Evolutionary conservation across 2,329 filamentous ascomycete species (phyloP), one percentile per base, ranked within the genome.

Genomic region (Cladobotryum protrusum): DNA sequence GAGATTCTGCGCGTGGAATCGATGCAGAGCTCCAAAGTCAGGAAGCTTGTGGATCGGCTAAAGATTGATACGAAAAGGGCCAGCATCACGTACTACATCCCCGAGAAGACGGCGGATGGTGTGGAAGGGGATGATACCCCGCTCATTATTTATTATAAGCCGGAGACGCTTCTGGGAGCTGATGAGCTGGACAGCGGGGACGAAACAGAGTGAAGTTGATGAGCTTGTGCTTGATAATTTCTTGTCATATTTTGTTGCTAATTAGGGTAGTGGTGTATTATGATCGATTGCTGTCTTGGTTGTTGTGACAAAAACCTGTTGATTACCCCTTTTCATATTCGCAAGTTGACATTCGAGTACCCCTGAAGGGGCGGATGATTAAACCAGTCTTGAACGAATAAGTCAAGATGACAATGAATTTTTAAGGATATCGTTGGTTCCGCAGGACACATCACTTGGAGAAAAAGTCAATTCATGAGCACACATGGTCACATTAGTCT

Each of bases 31-130:
- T 13, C 36, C n/a, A 39, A 39, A n/a, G 36, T 18, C 5, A 11
- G 6, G 36, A n/a, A 18, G 36, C 17, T 39, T 8, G n/a, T 39
- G 11, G 36, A 39, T n/a, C n/a, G 17, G 36, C 11, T 39, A n/a
- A 39, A 18, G 36, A 11, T 39, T 15, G 36, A 39, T n/a, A 39
- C 17, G 17, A 42, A 41, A 12, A 18, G 3, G 7, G 40, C 45
- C 4, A n/a, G 43, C 32, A 19, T 52, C 19, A 48, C 49, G n/a
- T 52, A 48, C 29, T 40, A 48, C 33, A 32, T 48, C 13, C 49
- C 49, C 5, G 34, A 44, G 9, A n/a, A 18, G 20, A 11, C 12
- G 41, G 15, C n/a, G n/a, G 35, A 24, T 8, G 34, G 35, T 34
- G 15, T 32, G 35, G 43, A 46, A 43, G 20, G 43, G 9, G 14